Evolutionary conservation across 2,329 filamentous ascomycete species (phyloP), one percentile per base, ranked within the genome.

Genomic region (Phyllosticta citriasiana): DNA sequence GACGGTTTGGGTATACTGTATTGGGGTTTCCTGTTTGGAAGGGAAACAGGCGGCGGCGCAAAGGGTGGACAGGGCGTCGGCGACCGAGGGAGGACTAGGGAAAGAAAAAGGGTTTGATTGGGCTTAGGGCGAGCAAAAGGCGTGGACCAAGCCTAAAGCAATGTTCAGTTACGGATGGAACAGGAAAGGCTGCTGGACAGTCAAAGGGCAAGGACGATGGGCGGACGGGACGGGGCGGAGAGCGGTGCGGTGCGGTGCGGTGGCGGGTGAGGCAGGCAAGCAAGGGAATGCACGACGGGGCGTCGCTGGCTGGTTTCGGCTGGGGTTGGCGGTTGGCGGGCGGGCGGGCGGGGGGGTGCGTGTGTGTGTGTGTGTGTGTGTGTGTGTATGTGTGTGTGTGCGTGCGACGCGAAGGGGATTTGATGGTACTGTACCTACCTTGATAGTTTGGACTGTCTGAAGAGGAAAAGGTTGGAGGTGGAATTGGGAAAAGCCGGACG

Each of bases 401-500:
- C 19, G 19, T 22, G 19, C 19, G 19, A 22, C 19, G 19, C 19
- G 19, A 22, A 55, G 55, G 55, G 58, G 26, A 8, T 2, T 30
- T 6, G 33, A 40, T 14, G 5, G 2, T 1, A 40, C 10, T 12
- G 33, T 40, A 40, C 33, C 33, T 14, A 33, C 30, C 30, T 33
- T 6, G 30, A 33, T 22, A 22, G 19, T 22, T 22, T 22, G 19
- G 19, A 22, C 70, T 30, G 27, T 7, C 27, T 30, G 70, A 69
- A 71, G 71, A 71, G 70, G 72, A 54, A 70, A 73, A 74, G 73
- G 70, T 50, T 55, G 67, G 68, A 66, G 67, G 67, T 72, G 69
- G 69, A 68, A 72, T 73, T 71, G 69, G 71, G 72, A 66, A 73
- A 72, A 71, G 70, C 70, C 68, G 70, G 72, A 68, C 67, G 67